Conservation (phyloP, 2,329 filamentous ascomycete species). For the Cladosporium velox region DNA sequence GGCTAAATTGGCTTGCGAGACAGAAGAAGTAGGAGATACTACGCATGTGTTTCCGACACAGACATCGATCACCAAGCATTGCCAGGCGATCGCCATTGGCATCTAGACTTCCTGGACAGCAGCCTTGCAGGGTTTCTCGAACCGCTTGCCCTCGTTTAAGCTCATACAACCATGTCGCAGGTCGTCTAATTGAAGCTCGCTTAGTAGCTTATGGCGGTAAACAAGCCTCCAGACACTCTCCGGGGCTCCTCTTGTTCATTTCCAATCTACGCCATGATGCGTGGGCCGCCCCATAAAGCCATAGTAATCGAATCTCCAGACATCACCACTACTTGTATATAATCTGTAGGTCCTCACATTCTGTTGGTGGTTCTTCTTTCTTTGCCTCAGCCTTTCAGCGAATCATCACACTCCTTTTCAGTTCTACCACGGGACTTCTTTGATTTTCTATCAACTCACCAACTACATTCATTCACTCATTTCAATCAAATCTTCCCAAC, state of each 20-base stretch:
- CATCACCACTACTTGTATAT: background rate
- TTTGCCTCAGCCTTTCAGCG: background rate
- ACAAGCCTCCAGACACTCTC: constrained; percentile 12
- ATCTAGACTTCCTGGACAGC: background rate
- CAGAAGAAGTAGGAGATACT: background rate
- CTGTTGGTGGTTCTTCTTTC: background rate
- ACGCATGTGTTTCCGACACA: background rate
- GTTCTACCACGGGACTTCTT: background rate
- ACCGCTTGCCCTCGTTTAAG: constrained; percentile 2
- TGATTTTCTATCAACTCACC: background rate
- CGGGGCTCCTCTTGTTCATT: constrained; percentile 13
- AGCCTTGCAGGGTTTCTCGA: background rate
- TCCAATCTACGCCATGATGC: constrained; percentile 1
- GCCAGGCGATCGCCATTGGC: background rate
- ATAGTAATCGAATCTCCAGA: background rate
- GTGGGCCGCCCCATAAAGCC: background rate
- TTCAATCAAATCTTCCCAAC: background rate
- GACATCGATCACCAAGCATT: background rate
- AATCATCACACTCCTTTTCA: background rate
- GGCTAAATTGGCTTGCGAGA: background rate
- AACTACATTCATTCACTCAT: constrained; percentile 17
- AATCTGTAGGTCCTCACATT: background rate
- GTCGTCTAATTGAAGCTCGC: constrained; percentile 15
- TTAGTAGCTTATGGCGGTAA: constrained; percentile 15
- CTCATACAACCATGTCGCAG: background rate